Evolutionary conservation across 805 yeast genomes (phyloP).

Genomic region (Cyberlindnera veronae): DNA sequence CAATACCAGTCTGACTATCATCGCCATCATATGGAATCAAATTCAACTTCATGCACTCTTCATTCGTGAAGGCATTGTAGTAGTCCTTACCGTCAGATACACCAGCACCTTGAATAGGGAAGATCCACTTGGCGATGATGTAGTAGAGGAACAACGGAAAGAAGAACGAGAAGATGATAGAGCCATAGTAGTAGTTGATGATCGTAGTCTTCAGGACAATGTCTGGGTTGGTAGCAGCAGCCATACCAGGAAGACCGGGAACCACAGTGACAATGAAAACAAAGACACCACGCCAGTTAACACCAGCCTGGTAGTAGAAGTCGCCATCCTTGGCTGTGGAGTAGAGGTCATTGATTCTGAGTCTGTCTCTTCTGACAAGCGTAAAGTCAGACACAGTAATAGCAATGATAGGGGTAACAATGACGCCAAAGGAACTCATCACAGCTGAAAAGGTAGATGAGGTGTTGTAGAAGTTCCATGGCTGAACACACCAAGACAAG

Average conservation of each 20-base stretch:
- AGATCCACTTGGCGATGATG: constrained; percentile 24
- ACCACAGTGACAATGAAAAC: constrained; percentile 29
- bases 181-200: constrained; percentile 29
- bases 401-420: constrained; percentile 36
- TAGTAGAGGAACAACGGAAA: constrained; percentile 28
- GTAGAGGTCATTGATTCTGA: constrained; percentile 35
- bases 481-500: constrained; percentile 36
- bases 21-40: constrained; percentile 21
- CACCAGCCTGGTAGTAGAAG: constrained; percentile 31
- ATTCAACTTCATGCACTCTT: constrained; percentile 27
- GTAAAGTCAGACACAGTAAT: constrained; percentile 36
- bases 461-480: constrained; percentile 38
- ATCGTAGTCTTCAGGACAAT: constrained; percentile 24
- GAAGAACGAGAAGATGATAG: constrained; percentile 30
- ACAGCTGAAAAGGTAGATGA: constrained; percentile 34
- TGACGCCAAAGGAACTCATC: constrained; percentile 37
- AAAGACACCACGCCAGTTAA: constrained; percentile 29
- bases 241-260: constrained; percentile 40
- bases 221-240: constrained; percentile 28
- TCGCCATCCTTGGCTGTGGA: constrained; percentile 27
- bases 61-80: constrained; percentile 28
- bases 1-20: constrained; percentile 2
- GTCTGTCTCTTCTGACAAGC: constrained; percentile 29
- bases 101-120: constrained; percentile 23
- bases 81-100: constrained; percentile 24